Evolutionary conservation across 2,329 filamentous ascomycete species (phyloP).

Genomic region (Colletotrichum sp.): DNA sequence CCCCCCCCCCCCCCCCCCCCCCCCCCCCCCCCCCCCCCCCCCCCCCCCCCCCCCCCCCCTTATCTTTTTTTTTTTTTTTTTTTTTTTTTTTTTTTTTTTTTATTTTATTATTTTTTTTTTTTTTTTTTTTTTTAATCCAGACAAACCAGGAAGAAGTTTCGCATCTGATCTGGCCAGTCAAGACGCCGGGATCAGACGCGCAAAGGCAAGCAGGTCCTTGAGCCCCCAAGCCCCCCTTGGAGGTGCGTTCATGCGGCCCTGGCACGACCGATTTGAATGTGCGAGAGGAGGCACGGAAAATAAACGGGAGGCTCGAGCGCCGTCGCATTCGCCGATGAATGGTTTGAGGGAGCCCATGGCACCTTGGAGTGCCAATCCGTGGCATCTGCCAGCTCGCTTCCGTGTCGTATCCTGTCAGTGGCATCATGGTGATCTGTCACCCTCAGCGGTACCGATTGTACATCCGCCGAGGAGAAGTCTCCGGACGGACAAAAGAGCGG

Average conservation of each 20-base stretch:
- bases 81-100: too few relatives aligned
- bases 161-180: conserved; percentile 4
- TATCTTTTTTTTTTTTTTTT: too few relatives aligned
- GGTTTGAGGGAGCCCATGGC: conserved; percentile 12
- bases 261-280: background rate
- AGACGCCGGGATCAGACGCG: background rate
- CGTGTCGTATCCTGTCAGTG: background rate
- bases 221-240: background rate
- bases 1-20: too few relatives aligned
- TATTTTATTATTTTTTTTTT: too few relatives aligned
- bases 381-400: background rate
- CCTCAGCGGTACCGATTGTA: background rate
- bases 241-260: conserved; percentile 9
- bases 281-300: background rate
- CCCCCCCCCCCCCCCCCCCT: too few relatives aligned
- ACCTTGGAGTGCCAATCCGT: background rate
- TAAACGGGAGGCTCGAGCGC: conserved; percentile 1
- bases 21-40: too few relatives aligned
- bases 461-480: background rate
- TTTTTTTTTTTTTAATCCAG: too few relatives aligned
- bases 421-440: background rate
- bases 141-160: background rate
- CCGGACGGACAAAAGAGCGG: background rate
- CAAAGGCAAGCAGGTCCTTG: conserved; percentile 7
- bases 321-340: background rate